Conservation (phyloP, 768 basidiomycete genomes). For the Agrocybe praecox region DNA sequence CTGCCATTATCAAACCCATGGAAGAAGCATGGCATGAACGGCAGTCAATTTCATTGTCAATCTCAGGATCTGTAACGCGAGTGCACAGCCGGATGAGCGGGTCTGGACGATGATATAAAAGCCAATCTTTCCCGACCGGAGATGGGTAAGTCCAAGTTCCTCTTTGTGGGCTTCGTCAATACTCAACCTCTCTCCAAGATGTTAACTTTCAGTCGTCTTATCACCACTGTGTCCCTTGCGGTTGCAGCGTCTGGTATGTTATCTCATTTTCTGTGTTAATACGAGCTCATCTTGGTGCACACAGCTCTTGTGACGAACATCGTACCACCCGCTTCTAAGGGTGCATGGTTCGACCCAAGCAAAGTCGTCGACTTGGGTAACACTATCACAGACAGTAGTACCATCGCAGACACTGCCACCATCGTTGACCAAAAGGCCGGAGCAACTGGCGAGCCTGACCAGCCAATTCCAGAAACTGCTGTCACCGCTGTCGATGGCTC, state of each 20-base stretch:
- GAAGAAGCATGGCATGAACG: conserved; percentile 20
- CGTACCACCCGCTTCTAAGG: conserved; percentile 27
- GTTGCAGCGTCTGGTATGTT: conserved; percentile 22
- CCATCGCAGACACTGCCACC: conserved; percentile 35
- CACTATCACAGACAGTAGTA: conserved; percentile 31
- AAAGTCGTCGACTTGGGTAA: conserved; percentile 21
- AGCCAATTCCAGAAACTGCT: conserved; percentile 34
- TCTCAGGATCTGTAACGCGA: conserved; percentile 18
- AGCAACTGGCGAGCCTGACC: conserved; percentile 32
- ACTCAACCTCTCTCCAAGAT: conserved; percentile 8
- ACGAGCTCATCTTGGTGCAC: background rate
- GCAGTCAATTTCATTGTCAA: conserved; percentile 20
- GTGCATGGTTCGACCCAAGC: conserved; percentile 22
- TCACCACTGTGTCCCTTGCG: conserved; percentile 19
- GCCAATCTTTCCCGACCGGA: conserved; percentile 8
- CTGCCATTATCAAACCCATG: conserved; percentile 23
- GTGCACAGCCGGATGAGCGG: conserved; percentile 12
- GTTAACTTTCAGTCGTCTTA: conserved; percentile 16
- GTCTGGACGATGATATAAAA: conserved; percentile 19
- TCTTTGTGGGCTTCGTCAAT: conserved; percentile 9
- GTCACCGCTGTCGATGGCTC: conserved; percentile 49
- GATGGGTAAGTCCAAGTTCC: conserved; percentile 17
- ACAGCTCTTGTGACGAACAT: conserved; percentile 23
- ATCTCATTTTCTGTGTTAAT: background rate
- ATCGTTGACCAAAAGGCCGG: conserved; percentile 43